phyloP scores from a whole-genome alignment of 352 stramenopile genomes.

The Phytophthora macrochlamydospora region DNA sequence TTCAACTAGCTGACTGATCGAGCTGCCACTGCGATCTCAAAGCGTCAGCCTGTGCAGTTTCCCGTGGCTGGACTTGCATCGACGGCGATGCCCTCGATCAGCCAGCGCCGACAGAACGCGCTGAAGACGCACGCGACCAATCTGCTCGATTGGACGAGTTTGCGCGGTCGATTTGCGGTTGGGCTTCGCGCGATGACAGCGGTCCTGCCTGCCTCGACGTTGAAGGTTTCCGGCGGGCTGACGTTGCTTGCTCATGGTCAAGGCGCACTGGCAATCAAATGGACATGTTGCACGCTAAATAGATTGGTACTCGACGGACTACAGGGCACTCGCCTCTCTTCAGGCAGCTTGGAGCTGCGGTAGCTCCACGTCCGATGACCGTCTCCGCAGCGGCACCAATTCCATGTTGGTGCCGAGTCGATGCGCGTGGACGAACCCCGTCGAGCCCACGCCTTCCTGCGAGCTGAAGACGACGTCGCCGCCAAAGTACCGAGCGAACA shows the following conservation, averaged over 20 bases:
- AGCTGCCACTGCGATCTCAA: too few species aligned
- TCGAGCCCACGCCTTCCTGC: constrained; percentile 97
- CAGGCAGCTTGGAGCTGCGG: not conserved
- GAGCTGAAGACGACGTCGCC: constrained; percentile 97
- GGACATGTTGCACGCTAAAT: not conserved
- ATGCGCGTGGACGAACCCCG: constrained; percentile 75
- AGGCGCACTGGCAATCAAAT: not conserved
- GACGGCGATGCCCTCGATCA: not conserved
- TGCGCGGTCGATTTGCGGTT: not conserved
- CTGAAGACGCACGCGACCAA: not conserved
- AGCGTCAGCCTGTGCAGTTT: too few species aligned
- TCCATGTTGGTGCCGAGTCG: constrained; percentile 61
- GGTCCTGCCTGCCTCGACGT: not conserved
- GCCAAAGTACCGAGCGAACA: constrained; percentile 98
- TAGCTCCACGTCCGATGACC: constrained; percentile 1
- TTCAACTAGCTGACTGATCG: too few species aligned
- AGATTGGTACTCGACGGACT: not conserved
- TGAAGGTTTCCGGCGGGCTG: not conserved
- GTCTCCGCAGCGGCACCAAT: constrained; percentile 52
- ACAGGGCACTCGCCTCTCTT: not conserved
- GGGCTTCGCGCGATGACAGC: not conserved
- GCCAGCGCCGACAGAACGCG: not conserved
- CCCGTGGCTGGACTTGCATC: not conserved
- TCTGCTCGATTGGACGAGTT: not conserved
- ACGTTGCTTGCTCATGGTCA: not conserved